Conservation (phyloP, 2,329 filamentous ascomycete genomes). For the Paecilomyces variotii region DNA sequence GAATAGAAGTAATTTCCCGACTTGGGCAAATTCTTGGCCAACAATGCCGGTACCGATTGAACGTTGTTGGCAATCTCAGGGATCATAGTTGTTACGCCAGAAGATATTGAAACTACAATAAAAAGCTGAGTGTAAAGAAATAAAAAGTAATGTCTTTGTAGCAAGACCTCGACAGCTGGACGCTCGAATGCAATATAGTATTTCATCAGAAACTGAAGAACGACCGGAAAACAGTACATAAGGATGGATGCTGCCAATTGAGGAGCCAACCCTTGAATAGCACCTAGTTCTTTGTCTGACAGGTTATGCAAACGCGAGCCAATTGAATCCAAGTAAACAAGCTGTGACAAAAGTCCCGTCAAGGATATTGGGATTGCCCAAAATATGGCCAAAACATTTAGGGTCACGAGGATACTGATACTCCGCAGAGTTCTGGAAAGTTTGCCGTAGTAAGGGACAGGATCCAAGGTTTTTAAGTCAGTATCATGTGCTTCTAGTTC, state of each 20-base stretch:
- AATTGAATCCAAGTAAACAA: constrained; percentile 1
- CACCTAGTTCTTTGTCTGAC: constrained; percentile 1
- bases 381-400: constrained; percentile 3
- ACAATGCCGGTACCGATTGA: constrained; percentile 11
- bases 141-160: constrained; percentile 17
- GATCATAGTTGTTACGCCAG: constrained; percentile 18
- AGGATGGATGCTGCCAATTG: constrained; percentile 14
- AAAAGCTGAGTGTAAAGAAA: constrained; percentile 16
- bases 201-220: constrained; percentile 9
- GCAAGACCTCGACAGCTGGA: constrained; percentile 9
- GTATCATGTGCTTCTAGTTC: constrained; percentile 2
- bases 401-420: background rate
- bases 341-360: constrained; percentile 5
- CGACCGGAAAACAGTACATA: constrained; percentile 11
- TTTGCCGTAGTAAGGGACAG: no score
- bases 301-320: background rate
- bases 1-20: constrained; percentile 19
- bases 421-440: background rate
- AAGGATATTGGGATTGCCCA: constrained; percentile 5
- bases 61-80: constrained; percentile 11
- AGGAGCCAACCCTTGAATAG: constrained; percentile 17
- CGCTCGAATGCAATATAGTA: constrained; percentile 4
- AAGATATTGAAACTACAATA: constrained; percentile 15
- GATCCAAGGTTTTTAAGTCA: background rate
- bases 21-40: constrained; percentile 16